Conservation (phyloP, 208 protist genomes). For the Phytomonas francai region DNA sequence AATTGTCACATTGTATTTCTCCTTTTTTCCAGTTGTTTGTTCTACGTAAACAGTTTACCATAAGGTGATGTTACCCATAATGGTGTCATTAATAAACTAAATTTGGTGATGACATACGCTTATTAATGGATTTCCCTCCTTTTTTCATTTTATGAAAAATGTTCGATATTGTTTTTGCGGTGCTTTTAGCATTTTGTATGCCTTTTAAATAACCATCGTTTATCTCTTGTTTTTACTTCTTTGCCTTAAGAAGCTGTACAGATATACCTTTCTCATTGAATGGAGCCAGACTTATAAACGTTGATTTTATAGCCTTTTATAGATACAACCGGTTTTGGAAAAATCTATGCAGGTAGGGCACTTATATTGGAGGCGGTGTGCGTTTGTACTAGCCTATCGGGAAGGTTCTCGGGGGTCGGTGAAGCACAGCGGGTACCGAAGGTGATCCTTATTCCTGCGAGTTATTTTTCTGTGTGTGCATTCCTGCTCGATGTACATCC, state of each 20-base stretch:
- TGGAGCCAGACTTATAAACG: neutral
- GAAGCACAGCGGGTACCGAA: too few species aligned
- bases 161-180: neutral
- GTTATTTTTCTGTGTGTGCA: too few species aligned
- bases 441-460: too few species aligned
- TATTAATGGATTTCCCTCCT: constrained; percentile 2
- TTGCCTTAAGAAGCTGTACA: neutral
- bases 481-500: too few species aligned
- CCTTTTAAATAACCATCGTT: neutral
- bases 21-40: constrained; percentile 3
- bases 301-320: neutral
- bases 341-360: neutral
- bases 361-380: neutral
- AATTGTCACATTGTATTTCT: neutral
- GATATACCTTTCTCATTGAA: neutral
- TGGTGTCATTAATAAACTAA: neutral
- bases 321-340: neutral
- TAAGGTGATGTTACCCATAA: constrained; percentile 67
- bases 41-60: constrained; percentile 63
- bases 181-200: neutral
- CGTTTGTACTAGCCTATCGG: too few species aligned
- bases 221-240: neutral
- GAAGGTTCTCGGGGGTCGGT: too few species aligned
- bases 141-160: constrained; percentile 6
- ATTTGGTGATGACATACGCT: neutral